Conservation (phyloP, 306 rosid species). For the Lathyrus sativus region DNA sequence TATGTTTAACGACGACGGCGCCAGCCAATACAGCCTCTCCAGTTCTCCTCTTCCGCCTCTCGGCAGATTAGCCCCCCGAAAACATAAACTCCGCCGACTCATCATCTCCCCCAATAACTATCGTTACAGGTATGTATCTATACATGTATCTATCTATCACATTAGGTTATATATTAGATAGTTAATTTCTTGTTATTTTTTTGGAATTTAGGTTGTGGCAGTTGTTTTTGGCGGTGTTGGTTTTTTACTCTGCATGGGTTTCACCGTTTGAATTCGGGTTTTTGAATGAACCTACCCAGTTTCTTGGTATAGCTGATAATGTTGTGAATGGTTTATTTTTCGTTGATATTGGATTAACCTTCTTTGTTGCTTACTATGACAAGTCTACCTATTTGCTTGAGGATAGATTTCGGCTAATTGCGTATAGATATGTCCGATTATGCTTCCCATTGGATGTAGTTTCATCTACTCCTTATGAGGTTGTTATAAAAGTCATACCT, state of each 20-base stretch:
- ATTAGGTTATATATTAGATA: background rate
- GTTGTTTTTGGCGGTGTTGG: constrained; percentile 53
- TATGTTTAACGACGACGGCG: constrained; percentile 32
- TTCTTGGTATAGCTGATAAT: constrained; percentile 52
- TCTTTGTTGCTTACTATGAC: constrained; percentile 77
- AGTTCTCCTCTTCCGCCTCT: constrained; percentile 63
- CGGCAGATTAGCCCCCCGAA: constrained; percentile 40
- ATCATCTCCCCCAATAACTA: constrained; percentile 51
- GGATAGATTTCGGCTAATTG: constrained; percentile 52
- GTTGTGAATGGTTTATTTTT: constrained; percentile 63
- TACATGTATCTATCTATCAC: background rate
- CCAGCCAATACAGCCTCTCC: constrained; percentile 65
- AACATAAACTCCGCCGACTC: constrained; percentile 34
- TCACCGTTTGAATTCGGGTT: constrained; percentile 88
- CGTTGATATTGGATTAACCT: constrained; percentile 64
- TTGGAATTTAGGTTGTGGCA: constrained; percentile 61
- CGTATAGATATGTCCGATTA: constrained; percentile 56
- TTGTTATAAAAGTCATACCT: constrained; percentile 45
- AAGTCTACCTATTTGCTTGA: constrained; percentile 56
- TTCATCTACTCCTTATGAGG: constrained; percentile 65
- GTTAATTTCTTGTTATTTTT: background rate
- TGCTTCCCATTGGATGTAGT: constrained; percentile 68
- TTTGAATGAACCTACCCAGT: constrained; percentile 31
- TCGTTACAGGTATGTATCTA: constrained; percentile 46
- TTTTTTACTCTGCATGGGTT: constrained; percentile 80